Base-by-base conservation (phyloP, 179 eudicot genomes). In the Beta corolliflora region DNA sequence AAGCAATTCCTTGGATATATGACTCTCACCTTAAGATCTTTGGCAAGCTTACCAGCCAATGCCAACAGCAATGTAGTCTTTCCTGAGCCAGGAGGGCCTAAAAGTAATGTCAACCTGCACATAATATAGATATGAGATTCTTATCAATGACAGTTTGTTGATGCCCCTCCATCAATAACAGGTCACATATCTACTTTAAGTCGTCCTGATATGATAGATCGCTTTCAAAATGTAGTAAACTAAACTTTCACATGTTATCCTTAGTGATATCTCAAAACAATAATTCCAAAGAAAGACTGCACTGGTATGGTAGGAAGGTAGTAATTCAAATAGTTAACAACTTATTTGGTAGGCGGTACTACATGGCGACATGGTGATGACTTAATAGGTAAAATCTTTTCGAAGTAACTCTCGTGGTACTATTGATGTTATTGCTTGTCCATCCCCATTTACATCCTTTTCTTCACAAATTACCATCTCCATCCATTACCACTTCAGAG, bases 11-110 rank as follows among this genome's bases (percentile, higher is more conserved):
- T 45, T 73, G 12, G 16, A 21, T 69, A 68, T 45, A 71, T 31
- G 16, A 77, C 45, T 69, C 84, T 81, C 76, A 91, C 94, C 88
- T 92, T 86, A n/a, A 92, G 87, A 83, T 90, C 91, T 61, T 82
- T 79, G 60, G 84, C 88, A 76, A 93, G 96, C 85, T 93, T 91
- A 70, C 98, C 94, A 8, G 98, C 94, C 83, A 93, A 85, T 65
- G 93, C 94, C 25, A 90, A 82, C 50, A 93, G 88, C 81, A 93
- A 83, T 16, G 98, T 90, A 5, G 98, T 93, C 81, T 93, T 93
- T 46, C 97, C 95, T 0, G 95, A 92, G 66, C 91, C 91, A 60
- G 97, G 97, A 21, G 94, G 97, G 15, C 97, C 97, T 85, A 93
- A 81, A 79, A 93, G 92, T 81, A 93, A 85, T 48, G 96, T 88